Base-by-base conservation (phyloP, 164 flowering plant species). In the Chimonanthus praecox region DNA sequence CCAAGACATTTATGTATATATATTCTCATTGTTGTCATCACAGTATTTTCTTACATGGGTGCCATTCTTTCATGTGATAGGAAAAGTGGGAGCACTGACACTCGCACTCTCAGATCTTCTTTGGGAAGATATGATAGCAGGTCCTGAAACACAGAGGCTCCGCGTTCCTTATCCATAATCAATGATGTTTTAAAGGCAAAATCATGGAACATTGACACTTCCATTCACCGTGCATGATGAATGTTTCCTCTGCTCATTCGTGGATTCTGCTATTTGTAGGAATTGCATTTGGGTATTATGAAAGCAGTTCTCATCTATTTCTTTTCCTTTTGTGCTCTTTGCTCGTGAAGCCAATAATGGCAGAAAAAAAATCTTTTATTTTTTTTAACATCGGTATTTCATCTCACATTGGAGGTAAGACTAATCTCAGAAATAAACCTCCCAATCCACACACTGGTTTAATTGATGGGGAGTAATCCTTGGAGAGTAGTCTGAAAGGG, bases 101-200 rank as follows among this genome's bases (percentile, higher is more conserved):
- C 80, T 94, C 69, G 87, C 87, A 33, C 87, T 91, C 16, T 91
- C 94, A 3, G 87, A 91, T 84, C 84, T 91, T 82, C 84, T 88
- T 16, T 90, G 97, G 94, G 87, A 87, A 49, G 98, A 91, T 72
- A 91, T 90, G 97, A 84, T 80, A 5, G 89, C 88, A 63, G 95
- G 94, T 21, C 86, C 94, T 69, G 92, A 80, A 18, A 79, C 87
- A 5, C 90, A 85, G 68, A 84, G 95, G 82, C 18, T 87, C 44
- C 74, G 67, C 43, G 84, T 90, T 78, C 87, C 92, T 4, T 91
- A 93, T 71, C 73, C 21, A 74, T 71, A 80, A 71, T 47, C 60
- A 54, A 60, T 11, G 50, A 3, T 50, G 74, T 92, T 88, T 83
- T 81, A 5, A 92, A 87, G 71, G 86, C 89, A 63, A 87, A 86